These are phyloP conservation scores for Allium fistulosum DNA, from an alignment of 106 monocot genomes.

Conservation along the genomic window DNA sequence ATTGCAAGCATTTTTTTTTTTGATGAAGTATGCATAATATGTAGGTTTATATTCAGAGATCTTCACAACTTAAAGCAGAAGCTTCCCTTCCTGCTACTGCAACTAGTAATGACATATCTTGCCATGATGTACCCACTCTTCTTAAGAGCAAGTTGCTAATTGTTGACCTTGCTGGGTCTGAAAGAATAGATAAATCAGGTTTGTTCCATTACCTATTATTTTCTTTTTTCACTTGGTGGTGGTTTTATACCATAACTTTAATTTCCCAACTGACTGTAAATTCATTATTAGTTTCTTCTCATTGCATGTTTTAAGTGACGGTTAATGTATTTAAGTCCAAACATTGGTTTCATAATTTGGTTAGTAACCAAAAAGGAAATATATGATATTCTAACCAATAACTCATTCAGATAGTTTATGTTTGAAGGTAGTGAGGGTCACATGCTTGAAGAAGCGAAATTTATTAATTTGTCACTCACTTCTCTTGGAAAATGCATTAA, in stretches of 20 bases:
- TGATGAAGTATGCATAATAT: slow-evolving; percentile 1
- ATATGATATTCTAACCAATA: no score
- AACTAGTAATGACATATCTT: slow-evolving; percentile 11
- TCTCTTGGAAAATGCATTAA: slow-evolving; percentile 84
- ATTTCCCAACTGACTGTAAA: no score
- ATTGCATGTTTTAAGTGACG: neutral
- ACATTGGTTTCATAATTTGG: no score
- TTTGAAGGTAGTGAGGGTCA: slow-evolving; percentile 79
- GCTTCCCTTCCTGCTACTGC: slow-evolving; percentile 7
- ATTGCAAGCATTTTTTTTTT: neutral
- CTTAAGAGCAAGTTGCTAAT: slow-evolving; percentile 70
- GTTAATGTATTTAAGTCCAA: no score
- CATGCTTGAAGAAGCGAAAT: slow-evolving; percentile 85
- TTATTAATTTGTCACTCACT: slow-evolving; percentile 76
- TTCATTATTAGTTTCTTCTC: no score
- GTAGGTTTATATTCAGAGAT: slow-evolving; percentile 56
- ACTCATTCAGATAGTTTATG: neutral
- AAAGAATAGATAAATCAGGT: slow-evolving; percentile 82
- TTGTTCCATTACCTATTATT: neutral
- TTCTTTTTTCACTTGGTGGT: neutral
- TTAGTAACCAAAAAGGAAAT: no score
- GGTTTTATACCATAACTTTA: no score
- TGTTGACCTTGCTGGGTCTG: slow-evolving; percentile 87
- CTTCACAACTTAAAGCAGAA: slow-evolving; percentile 31
- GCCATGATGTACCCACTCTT: slow-evolving; percentile 24